Evolutionary conservation across 192 early-diverging fungal genomes (phyloP), one percentile per base, ranked within the genome.

Genomic region (Powellomyces hirtus): DNA sequence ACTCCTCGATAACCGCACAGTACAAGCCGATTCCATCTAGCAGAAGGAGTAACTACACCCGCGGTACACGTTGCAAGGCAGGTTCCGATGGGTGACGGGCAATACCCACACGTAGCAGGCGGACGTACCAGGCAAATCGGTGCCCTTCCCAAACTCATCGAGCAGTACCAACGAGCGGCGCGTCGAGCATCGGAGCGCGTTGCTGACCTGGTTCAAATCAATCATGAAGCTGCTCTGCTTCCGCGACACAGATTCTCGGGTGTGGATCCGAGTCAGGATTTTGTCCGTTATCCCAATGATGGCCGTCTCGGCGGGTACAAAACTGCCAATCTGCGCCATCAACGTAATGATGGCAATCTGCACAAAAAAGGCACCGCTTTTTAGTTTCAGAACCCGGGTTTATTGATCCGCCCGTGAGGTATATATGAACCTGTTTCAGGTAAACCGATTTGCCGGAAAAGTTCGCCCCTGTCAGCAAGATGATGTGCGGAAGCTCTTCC

Each of bases 261-360:
- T 90, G 31, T 89, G 87, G 11, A 92, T 63, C 1, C 92, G 67
- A 10, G 91, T 92, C 18, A 93, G 66, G 33, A 97, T 90, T 58
- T 86, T 86, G 64, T 93, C 91, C 2, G 86, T 89, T 4, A 95
- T 34, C 0, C 92, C 91, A 64, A 97, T 81, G 0, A 59, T 40
- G 0, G 91, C 93, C 0, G 36, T 20, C 8, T 77, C 80, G 26
- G 92, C 92, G 2, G 95, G 95, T 4, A 97, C 88, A 79, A 88
- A 92, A 69, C 90, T 87, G 49, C 94, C 94, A 33, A 95, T 84
- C 66, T 95, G 94, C 13, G 93, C 91, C 93, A 95, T 91, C 58
- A 88, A 92, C 1, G 81, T 80, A 63, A 94, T 92, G 24, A 97
- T 63, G 4, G 89, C 93, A 44, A 91, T 74, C 84, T 89, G 52